Conservation (phyloP, 495 filamentous ascomycete species). For the Penicillium pancosmium region DNA sequence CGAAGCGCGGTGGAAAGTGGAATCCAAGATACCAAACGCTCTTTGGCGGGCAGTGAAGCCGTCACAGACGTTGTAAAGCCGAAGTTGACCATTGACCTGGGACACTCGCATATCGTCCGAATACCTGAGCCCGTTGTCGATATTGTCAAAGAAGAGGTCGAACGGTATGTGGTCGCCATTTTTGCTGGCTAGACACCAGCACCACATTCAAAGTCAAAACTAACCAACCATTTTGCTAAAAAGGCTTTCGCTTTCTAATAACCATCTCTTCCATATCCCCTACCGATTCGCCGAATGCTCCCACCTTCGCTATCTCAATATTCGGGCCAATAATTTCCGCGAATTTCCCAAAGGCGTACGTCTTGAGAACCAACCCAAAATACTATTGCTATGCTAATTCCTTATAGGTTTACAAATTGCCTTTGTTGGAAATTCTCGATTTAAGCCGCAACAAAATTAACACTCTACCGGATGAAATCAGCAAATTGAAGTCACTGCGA, state of each 20-base stretch:
- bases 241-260: conserved; percentile 89
- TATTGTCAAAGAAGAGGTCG: conserved; percentile 89
- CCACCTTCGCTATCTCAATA: conserved; percentile 92
- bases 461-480: conserved; percentile 76
- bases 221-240: conserved; percentile 10
- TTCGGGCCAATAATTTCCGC: conserved; percentile 80
- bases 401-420: conserved; percentile 73
- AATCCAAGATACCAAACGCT: conserved; percentile 67
- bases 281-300: conserved; percentile 82
- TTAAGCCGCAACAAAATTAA: conserved; percentile 83
- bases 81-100: conserved; percentile 87
- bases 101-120: conserved; percentile 74
- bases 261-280: conserved; percentile 78
- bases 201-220: not conserved
- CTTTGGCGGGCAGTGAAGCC: conserved; percentile 66
- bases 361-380: conserved; percentile 12
- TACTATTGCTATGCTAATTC: not conserved
- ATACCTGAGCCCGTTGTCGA: conserved; percentile 90
- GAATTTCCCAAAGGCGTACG: conserved; percentile 86
- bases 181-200: not conserved
- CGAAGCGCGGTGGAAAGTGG: conserved; percentile 68
- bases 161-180: conserved; percentile 62
- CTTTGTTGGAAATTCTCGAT: conserved; percentile 89
- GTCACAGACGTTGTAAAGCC: conserved; percentile 70
- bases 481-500: conserved; percentile 72